phyloP scores from a whole-genome alignment of 1,139 yeast species.

The Lodderomyces margitis region DNA sequence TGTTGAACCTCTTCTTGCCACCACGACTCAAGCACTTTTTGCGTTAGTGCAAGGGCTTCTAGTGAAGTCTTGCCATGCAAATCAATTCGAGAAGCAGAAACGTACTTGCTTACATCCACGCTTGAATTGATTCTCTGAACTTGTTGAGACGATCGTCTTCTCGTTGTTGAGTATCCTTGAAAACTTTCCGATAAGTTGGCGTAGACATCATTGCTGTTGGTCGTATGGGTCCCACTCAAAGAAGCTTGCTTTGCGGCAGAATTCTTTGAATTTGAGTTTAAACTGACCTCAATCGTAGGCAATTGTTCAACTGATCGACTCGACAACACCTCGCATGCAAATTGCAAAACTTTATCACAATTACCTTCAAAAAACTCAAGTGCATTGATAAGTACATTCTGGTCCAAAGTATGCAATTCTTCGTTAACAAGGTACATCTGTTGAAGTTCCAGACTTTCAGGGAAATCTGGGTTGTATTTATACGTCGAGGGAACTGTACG shows the following conservation, averaged over 20 bases:
- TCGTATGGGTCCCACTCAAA: background rate
- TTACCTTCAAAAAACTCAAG: conserved; percentile 42
- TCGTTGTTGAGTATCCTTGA: background rate
- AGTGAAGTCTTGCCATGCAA: conserved; percentile 49
- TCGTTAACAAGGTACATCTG: conserved; percentile 21
- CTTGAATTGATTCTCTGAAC: background rate
- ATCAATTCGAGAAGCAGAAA: conserved; percentile 35
- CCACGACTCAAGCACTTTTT: conserved; percentile 43
- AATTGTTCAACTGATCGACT: background rate
- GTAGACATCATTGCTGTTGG: background rate
- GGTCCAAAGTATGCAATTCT: conserved; percentile 22
- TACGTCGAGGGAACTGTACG: conserved; percentile 10
- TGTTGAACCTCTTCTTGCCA: conserved; percentile 48
- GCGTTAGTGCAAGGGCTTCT: conserved; percentile 40
- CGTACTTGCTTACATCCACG: conserved; percentile 7
- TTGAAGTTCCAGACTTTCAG: conserved; percentile 20
- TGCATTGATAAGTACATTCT: conserved; percentile 35
- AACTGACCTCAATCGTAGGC: background rate
- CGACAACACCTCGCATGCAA: conserved; percentile 16
- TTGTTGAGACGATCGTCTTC: background rate
- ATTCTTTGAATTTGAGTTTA: background rate
- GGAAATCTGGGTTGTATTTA: conserved; percentile 15
- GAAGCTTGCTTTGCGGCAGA: background rate
- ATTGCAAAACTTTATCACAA: conserved; percentile 27
- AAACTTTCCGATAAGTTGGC: conserved; percentile 1